Conservation (phyloP, 495 filamentous ascomycete genomes). For the Bryoglossum gracile region DNA sequence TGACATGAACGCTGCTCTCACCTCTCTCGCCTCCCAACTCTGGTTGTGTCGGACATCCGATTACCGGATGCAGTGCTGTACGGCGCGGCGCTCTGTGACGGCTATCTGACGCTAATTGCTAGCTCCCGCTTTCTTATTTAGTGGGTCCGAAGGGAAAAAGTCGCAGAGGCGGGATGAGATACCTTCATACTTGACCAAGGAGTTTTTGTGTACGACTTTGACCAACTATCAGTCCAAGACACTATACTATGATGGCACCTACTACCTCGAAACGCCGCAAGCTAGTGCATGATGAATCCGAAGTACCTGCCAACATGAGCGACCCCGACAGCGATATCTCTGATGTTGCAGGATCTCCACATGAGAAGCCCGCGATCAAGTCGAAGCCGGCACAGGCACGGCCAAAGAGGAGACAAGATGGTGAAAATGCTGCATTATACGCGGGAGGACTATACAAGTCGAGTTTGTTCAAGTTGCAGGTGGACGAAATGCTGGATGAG, state of each 20-base stretch:
- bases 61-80: no score
- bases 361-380: neutral
- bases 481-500: constrained; percentile 72
- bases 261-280: constrained; percentile 41
- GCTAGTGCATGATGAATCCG: constrained; percentile 30
- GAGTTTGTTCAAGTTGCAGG: constrained; percentile 78
- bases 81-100: no score
- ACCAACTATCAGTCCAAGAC: neutral
- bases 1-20: no score
- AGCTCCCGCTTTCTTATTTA: no score
- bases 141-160: no score
- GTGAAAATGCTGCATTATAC: constrained; percentile 19
- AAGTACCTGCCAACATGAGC: neutral
- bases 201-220: neutral
- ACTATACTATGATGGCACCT: constrained; percentile 10
- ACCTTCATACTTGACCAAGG: neutral
- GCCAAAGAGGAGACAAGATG: constrained; percentile 7
- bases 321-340: neutral
- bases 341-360: constrained; percentile 1
- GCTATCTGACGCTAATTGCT: no score
- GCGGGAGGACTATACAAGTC: constrained; percentile 44
- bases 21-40: no score
- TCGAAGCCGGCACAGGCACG: neutral
- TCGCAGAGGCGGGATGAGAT: no score
- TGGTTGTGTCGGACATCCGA: no score